Conservation (phyloP, 495 filamentous ascomycete species). For the Penicillium turbatum region DNA sequence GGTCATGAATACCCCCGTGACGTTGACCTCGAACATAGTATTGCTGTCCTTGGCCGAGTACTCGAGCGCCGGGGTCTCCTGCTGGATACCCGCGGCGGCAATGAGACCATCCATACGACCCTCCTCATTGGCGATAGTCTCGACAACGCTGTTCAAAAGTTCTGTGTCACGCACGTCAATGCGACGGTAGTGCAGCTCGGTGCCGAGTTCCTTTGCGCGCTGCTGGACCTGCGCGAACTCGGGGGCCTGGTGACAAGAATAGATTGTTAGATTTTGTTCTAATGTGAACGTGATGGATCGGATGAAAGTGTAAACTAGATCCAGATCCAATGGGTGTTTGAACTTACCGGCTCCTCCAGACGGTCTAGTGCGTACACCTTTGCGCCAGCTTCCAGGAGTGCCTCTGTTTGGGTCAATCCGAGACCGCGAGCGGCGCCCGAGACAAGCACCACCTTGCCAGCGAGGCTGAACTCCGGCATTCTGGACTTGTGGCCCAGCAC, state of each 20-base stretch:
- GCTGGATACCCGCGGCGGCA: conserved; percentile 73
- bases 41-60: conserved; percentile 64
- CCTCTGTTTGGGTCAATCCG: conserved; percentile 74
- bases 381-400: conserved; percentile 75
- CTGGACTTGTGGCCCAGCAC: conserved; percentile 38
- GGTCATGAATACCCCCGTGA: conserved; percentile 74
- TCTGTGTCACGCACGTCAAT: conserved; percentile 80
- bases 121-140: conserved; percentile 63
- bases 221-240: conserved; percentile 60
- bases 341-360: conserved; percentile 42
- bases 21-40: conserved; percentile 70
- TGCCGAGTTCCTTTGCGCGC: conserved; percentile 64
- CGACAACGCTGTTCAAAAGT: conserved; percentile 61
- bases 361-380: conserved; percentile 51
- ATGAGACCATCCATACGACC: conserved; percentile 71
- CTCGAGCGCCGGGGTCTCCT: conserved; percentile 64
- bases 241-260: conserved; percentile 39
- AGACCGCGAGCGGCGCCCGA: conserved; percentile 77
- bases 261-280: neutral
- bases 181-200: conserved; percentile 70
- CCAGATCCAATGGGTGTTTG: neutral
- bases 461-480: conserved; percentile 76
- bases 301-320: neutral
- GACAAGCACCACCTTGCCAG: conserved; percentile 70
- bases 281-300: conserved; percentile 40